These are phyloP conservation scores for Sarcocystis neurona DNA, from an alignment of 169 alveolate genomes.

Conservation along the genomic window DNA sequence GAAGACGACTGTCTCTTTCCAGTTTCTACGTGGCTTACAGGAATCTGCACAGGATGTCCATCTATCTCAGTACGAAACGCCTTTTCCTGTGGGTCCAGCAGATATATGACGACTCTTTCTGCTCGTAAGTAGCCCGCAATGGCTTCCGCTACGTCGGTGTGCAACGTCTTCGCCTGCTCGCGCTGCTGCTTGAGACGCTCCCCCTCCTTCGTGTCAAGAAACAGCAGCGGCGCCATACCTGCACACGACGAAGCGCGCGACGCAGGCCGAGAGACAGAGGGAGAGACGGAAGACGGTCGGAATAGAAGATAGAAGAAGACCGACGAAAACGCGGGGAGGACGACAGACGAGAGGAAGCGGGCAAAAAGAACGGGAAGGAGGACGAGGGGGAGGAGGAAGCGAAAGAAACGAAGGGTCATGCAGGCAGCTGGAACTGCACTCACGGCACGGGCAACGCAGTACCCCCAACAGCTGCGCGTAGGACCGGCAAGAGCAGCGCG, in stretches of 20 bases:
- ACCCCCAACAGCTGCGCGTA: neutral
- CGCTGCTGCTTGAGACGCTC: conserved; percentile 23
- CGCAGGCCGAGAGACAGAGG: neutral
- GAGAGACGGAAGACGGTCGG: neutral
- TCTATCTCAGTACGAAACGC: neutral
- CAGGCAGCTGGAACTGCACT: no score
- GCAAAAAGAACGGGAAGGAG: neutral
- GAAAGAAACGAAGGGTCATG: no score
- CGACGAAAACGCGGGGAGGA: neutral
- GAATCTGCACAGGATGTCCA: conserved; percentile 3
- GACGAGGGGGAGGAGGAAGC: neutral
- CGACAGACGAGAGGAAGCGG: neutral
- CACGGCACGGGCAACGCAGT: no score
- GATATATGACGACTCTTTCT: conserved; percentile 11
- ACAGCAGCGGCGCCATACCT: conserved; percentile 52
- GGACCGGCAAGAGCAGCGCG: neutral
- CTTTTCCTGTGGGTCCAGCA: neutral
- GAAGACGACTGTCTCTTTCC: no score
- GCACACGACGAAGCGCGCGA: neutral
- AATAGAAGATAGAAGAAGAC: neutral
- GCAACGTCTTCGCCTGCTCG: neutral
- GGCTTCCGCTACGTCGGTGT: neutral
- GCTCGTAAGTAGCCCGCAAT: conserved; percentile 34
- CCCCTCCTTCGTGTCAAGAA: conserved; percentile 46
- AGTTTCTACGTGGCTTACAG: conserved; percentile 6